Evolutionary conservation across 768 basidiomycete genomes (phyloP).

Genomic region (Psilocybe cubensis): DNA sequence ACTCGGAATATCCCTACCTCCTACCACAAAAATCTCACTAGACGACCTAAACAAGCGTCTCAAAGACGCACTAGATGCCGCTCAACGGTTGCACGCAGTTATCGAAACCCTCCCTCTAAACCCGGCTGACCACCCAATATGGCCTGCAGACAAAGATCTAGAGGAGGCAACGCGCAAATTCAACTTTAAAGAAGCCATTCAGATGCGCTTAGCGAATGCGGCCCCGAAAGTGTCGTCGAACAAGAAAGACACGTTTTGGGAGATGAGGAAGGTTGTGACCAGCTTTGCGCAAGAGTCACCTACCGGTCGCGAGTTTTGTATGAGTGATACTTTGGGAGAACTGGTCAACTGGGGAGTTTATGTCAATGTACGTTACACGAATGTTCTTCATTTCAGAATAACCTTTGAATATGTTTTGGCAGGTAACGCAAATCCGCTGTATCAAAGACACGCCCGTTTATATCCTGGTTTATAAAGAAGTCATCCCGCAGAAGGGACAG

Average conservation of each 20-base stretch:
- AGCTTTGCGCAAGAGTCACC: conserved; percentile 22
- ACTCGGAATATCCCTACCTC: conserved; percentile 29
- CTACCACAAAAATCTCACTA: conserved; percentile 29
- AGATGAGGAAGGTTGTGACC: conserved; percentile 29
- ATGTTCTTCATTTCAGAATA: not conserved
- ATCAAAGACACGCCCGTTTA: conserved; percentile 27
- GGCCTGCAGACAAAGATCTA: conserved; percentile 19
- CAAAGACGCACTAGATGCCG: conserved; percentile 24
- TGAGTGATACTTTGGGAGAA: conserved; percentile 19
- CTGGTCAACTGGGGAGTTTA: conserved; percentile 23
- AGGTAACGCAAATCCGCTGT: conserved; percentile 29
- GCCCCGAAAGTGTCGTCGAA: conserved; percentile 14
- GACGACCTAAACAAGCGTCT: conserved; percentile 27
- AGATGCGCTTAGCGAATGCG: conserved; percentile 9
- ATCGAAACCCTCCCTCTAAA: conserved; percentile 16
- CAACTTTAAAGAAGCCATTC: conserved; percentile 22
- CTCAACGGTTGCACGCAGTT: conserved; percentile 25
- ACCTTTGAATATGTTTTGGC: not conserved
- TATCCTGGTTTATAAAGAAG: conserved; percentile 27
- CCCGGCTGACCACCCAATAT: conserved; percentile 12
- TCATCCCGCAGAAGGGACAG: conserved; percentile 13
- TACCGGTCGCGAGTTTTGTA: conserved; percentile 17
- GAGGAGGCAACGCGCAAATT: conserved; percentile 19
- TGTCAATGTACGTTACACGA: conserved; percentile 21
- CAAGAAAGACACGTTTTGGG: conserved; percentile 32